Evolutionary conservation across 805 yeast genomes (phyloP), one percentile per base, ranked within the genome.

Genomic region (Kodamaea fukazawae): DNA sequence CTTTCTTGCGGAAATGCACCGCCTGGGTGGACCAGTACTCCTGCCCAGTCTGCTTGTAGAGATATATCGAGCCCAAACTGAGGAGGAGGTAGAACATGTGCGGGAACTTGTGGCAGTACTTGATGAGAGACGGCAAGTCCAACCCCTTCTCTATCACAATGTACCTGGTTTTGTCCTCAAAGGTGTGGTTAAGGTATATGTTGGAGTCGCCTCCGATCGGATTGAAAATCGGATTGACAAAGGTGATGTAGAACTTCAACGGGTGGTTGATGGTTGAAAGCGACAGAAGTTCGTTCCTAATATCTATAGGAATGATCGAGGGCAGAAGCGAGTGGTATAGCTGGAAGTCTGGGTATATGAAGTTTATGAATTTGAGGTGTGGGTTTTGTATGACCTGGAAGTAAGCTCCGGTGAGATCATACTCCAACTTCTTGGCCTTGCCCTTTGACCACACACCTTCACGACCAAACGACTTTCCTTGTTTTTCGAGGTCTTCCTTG

Each of bases 371-470:
- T 26, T 40, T 34, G 14, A 55, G 29, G 4, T 42, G 33, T 11
- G 29, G 9, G 30, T 56, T 49, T 12, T 36, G 43, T 13, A 57
- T 41, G 9, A 31, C 15, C 8, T 38, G 27, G 42, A 50, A 60
- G 32, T 45, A 3, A 55, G 41, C 9, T 28, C 26, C 27, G 40
- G 41, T 26, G 49, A 43, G 34, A 43, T 47, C 23, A 27, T 12
- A 10, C 46, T 44, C 31, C 52, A 42, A 9, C 27, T 29, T 28
- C 13, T 38, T 40, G 7, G 44, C 32, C 13, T 32, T 41, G 7
- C 34, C 22, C 38, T 54, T 57, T 6, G 46, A 42, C 60, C 60
- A 53, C 1, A 56, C 55, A 4, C 63, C 61, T 42, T 58, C 61
- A 17, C 63, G 38, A 2, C 63, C 63, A 37, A 58, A 58, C 12